Evolutionary conservation across 345 rosid species (phyloP).

Genomic region (Camelina neglecta): DNA sequence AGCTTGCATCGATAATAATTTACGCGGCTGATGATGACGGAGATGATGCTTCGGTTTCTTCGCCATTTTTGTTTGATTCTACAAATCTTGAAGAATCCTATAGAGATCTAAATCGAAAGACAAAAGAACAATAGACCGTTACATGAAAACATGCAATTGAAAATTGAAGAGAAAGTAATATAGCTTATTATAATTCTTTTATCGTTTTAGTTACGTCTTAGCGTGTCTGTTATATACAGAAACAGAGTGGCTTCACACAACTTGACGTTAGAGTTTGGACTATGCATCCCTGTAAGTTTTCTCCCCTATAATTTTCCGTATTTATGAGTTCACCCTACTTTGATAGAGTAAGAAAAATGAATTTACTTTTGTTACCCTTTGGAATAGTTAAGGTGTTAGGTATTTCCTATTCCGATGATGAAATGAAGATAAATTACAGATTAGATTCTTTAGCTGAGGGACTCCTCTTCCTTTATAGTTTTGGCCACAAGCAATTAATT

Average conservation of each 20-base stretch:
- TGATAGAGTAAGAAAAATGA: not conserved
- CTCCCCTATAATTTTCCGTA: not conserved
- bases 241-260: slow-evolving; percentile 12
- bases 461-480: not conserved
- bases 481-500: slow-evolving; percentile 9
- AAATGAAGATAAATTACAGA: not conserved
- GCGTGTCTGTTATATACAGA: slow-evolving; percentile 18
- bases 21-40: slow-evolving; percentile 56
- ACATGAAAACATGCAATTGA: slow-evolving; percentile 24
- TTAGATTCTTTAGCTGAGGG: not conserved
- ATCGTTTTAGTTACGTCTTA: not conserved
- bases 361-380: not conserved
- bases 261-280: not conserved
- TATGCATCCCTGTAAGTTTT: not conserved
- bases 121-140: slow-evolving; percentile 14
- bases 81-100: not conserved
- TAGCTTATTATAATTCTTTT: no score
- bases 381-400: slow-evolving; percentile 24
- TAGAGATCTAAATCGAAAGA: slow-evolving; percentile 12
- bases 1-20: slow-evolving; percentile 53
- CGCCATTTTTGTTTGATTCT: slow-evolving; percentile 42
- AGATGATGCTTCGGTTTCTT: slow-evolving; percentile 58
- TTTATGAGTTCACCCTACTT: slow-evolving; percentile 7
- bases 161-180: not conserved
- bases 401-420: not conserved